Evolutionary conservation across 2,329 filamentous ascomycete species (phyloP).

Genomic region (Aureobasidium sp.): DNA sequence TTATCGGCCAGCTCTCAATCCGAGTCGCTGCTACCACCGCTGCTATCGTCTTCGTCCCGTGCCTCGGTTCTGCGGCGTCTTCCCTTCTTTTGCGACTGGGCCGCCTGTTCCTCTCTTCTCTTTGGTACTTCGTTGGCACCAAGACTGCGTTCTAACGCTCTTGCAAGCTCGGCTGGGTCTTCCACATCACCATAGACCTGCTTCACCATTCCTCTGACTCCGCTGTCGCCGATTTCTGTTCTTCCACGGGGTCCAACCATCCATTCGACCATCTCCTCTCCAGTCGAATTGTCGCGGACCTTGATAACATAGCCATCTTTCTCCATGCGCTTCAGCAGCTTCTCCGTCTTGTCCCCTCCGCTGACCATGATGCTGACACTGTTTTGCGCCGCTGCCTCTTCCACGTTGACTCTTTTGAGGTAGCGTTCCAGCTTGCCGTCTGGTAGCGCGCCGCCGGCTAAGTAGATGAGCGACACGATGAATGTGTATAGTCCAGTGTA

Average conservation of each 20-base stretch:
- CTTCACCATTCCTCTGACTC: conserved; percentile 61
- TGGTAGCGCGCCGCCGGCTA: conserved; percentile 62
- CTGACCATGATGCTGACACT: conserved; percentile 16
- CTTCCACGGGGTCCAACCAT: conserved; percentile 77
- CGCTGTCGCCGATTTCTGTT: conserved; percentile 71
- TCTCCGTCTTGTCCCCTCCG: conserved; percentile 59
- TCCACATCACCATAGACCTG: conserved; percentile 42
- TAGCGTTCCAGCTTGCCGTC: conserved; percentile 73
- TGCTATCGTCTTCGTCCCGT: neutral
- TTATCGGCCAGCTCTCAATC: neutral
- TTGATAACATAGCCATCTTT: conserved; percentile 78
- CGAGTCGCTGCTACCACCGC: conserved; percentile 14
- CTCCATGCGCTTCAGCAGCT: conserved; percentile 64
- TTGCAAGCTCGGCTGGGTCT: conserved; percentile 27
- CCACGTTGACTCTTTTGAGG: conserved; percentile 65
- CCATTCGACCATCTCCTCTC: conserved; percentile 73
- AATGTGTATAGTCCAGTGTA: conserved; percentile 77
- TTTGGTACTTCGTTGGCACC: conserved; percentile 17
- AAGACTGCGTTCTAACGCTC: conserved; percentile 27
- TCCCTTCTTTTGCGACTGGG: neutral
- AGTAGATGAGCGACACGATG: conserved; percentile 65
- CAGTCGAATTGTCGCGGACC: conserved; percentile 58
- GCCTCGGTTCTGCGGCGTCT: neutral
- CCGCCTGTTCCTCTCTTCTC: neutral
- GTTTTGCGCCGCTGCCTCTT: conserved; percentile 44